phyloP scores from a whole-genome alignment of 805 yeast genomes.

The Hanseniaspora pseudoguilliermondii region DNA sequence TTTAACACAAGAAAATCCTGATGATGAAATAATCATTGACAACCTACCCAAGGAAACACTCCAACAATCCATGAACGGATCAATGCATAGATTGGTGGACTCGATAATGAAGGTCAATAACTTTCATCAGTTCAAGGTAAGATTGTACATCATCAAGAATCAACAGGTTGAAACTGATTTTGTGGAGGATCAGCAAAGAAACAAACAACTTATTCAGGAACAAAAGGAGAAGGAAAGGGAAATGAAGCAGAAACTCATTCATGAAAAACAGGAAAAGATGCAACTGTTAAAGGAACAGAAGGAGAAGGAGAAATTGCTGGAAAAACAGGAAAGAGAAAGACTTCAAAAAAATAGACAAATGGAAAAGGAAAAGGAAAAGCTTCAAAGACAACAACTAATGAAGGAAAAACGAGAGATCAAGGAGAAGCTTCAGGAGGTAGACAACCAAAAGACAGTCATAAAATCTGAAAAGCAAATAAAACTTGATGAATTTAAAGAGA shows the following conservation, averaged over 20 bases:
- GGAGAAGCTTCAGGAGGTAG: conserved; percentile 6
- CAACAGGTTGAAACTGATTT: conserved; percentile 32
- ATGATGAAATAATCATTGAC: background rate
- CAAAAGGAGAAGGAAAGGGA: background rate
- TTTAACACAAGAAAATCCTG: background rate
- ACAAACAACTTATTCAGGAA: background rate
- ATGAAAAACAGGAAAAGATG: conserved; percentile 19
- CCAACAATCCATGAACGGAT: conserved; percentile 12
- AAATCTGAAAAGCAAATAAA: conserved; percentile 12
- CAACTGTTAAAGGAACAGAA: conserved; percentile 16
- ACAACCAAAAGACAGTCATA: conserved; percentile 1
- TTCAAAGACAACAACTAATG: conserved; percentile 6
- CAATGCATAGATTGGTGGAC: conserved; percentile 10
- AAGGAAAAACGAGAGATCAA: conserved; percentile 11
- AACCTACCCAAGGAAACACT: background rate
- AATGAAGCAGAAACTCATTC: conserved; percentile 17
- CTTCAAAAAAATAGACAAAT: conserved; percentile 14
- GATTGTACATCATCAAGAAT: conserved; percentile 75
- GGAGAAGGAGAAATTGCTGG: conserved; percentile 19
- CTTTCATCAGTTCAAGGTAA: conserved; percentile 67
- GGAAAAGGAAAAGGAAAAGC: conserved; percentile 11
- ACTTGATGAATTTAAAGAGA: conserved; percentile 10
- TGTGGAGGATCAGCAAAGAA: conserved; percentile 27
- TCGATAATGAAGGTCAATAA: background rate
- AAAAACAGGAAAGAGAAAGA: conserved; percentile 19